Base-by-base conservation (phyloP, 768 basidiomycete genomes). In the Macrolepiota dolichaula region DNA sequence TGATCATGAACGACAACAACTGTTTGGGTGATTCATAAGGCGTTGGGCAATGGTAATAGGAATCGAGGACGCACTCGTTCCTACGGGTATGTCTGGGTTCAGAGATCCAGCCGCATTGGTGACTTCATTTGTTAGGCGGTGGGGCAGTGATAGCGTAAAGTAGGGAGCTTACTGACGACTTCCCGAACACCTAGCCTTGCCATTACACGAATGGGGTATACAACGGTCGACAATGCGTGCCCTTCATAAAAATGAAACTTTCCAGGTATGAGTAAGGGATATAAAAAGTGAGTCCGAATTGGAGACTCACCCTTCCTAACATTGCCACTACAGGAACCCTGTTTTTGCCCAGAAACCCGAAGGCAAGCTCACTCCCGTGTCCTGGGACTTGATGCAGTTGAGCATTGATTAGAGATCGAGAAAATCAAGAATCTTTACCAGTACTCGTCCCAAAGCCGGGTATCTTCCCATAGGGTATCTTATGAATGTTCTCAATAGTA, bases 201-300 rank as follows among this genome's bases (percentile, higher is more conserved):
- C 85, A 95, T 87, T 35, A 89, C 77, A 56, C 91, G 81, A 58
- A 95, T 85, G 11, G 93, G 92, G 68, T 88, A 93, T 17, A 87
- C 83, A 15, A 92, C 88, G 4, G 84, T 83, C 6, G 81, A 71
- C 44, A 93, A 76, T 25, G 79, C 71, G 67, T 94, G 86, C 2
- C 94, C 94, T 74, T 96, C 94, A 65, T 95, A 96, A 1, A 85
- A 80, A 71, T 94, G 92, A 67, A 94, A 90, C 91, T 93, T 57
- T 56, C 59, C 55, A 58, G 36, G 61, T 49, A 49, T 55, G 35
- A 49, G 46, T 37, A 36, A n/a, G 5, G 12, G 1, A n/a, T 17
- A 27, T 32, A 22, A 42, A 12, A 2, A 15, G 29, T 4, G 35
- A 47, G 44, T 24, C 12, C 42, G 10, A 27, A 17, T 47, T 17